Evolutionary conservation across 768 basidiomycete species (phyloP), one percentile per base, ranked within the genome.

Genomic region (Lactarius hatsudake): DNA sequence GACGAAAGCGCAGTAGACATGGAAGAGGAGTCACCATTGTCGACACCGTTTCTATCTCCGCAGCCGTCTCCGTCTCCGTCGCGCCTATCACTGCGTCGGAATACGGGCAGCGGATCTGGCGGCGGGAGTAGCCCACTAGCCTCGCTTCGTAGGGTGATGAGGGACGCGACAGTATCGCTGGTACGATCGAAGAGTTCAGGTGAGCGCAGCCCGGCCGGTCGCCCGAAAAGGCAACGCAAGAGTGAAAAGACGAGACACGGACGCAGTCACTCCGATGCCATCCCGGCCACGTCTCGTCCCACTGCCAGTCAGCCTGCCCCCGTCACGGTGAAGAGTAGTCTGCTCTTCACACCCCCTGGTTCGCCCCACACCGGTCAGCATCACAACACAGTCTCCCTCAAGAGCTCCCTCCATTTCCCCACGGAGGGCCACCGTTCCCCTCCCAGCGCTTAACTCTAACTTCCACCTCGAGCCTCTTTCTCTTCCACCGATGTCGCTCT

Each of bases 171-270:
- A 10, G 67, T 69, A 2, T 71, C 69, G 28, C 55, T 67, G 5
- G 64, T 55, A 34, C 68, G 68, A 36, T 59, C 63, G 15, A 59
- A 53, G 15, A 64, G 63, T 20, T 66, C 59, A 38, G 28, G 59
- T 43, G 54, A 43, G 36, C 66, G 48, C 63, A 59, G 32, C 42
- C 56, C 43, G 36, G 66, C 48, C n/a, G 23, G 42, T 43, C 28
- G 53, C 69, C 63, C 57, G 40, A 67, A 67, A 61, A 61, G 71
- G 68, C 63, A 70, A 62, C 17, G 1, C n/a, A 45, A 48, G 20
- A 30, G 42, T 15, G 51, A 45, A 23, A 55, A 60, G 40, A n/a
- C 34, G 36, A 26, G 54, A 48, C 62, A 67, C 42, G 45, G 56
- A 18, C 61, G 62, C 51, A 66, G 65, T 38, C 38, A 26, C 30